phyloP scores from a whole-genome alignment of 2,329 filamentous ascomycete genomes.

The Trichoderma cornu-damae region DNA sequence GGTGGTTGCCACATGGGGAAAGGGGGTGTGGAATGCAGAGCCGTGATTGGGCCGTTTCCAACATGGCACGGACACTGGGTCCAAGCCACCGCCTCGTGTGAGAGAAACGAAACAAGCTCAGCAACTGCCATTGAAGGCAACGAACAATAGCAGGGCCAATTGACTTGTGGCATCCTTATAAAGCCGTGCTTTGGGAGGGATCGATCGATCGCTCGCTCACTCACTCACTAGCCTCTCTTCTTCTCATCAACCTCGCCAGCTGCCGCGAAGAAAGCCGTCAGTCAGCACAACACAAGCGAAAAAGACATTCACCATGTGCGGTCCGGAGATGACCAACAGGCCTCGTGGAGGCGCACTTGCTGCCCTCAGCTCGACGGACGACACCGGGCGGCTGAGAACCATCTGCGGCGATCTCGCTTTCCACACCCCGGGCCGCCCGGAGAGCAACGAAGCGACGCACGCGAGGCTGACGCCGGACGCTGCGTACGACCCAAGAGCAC shows the following conservation, averaged over 20 bases:
- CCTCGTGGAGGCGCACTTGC: conserved; percentile 44
- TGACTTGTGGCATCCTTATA: too few species aligned
- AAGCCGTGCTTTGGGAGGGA: not conserved
- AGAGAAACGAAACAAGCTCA: conserved; percentile 8
- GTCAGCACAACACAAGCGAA: not conserved
- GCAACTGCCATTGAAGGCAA: not conserved
- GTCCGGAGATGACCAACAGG: conserved; percentile 37
- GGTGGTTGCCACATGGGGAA: conserved; percentile 27
- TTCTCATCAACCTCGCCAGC: not conserved
- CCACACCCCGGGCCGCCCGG: conserved; percentile 38
- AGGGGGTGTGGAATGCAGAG: conserved; percentile 19
- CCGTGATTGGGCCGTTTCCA: conserved; percentile 29
- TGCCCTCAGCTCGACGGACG: conserved; percentile 35
- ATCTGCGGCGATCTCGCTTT: conserved; percentile 40
- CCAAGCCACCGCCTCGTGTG: not conserved
- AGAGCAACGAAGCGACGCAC: conserved; percentile 38
- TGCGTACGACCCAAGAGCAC: conserved; percentile 16
- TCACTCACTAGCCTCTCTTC: not conserved
- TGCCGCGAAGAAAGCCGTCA: not conserved
- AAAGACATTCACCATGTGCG: conserved; percentile 37
- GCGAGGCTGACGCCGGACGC: conserved; percentile 36
- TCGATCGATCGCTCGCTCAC: too few species aligned
- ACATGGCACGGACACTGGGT: not conserved
- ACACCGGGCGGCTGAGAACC: not conserved
- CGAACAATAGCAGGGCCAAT: too few species aligned